Conservation (phyloP, 257 asterid genomes). For the Penstemon davidsonii region DNA sequence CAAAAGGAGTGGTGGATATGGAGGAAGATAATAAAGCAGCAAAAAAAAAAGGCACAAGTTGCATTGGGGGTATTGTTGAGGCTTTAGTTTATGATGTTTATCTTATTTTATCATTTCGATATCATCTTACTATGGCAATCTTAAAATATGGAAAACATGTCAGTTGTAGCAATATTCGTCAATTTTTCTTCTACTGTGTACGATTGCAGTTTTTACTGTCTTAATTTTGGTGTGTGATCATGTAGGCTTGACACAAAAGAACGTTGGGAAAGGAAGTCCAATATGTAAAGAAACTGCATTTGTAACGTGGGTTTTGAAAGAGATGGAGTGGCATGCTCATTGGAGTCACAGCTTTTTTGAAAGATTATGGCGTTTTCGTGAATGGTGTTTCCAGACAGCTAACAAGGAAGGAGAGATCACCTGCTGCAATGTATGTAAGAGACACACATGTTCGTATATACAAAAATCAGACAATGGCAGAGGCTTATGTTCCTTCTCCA, state of each 20-base stretch:
- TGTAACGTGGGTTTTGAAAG: background rate
- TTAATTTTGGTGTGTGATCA: constrained; percentile 16
- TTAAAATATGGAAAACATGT: background rate
- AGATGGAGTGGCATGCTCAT: background rate
- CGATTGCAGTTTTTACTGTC: constrained; percentile 2
- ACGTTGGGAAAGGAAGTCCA: constrained; percentile 84
- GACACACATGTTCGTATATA: background rate
- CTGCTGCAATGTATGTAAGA: constrained; percentile 5
- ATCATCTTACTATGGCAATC: background rate
- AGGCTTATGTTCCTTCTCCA: no score
- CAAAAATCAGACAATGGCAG: no score
- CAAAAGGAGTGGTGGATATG: constrained; percentile 24
- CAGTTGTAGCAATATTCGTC: background rate
- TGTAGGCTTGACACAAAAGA: constrained; percentile 66
- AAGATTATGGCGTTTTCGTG: background rate
- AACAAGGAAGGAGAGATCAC: background rate
- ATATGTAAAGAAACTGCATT: constrained; percentile 49
- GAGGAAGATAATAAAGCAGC: constrained; percentile 23
- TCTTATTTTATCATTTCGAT: background rate
- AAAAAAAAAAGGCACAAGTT: constrained; percentile 53
- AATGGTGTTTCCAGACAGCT: background rate
- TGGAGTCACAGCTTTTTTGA: background rate
- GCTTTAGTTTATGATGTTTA: constrained; percentile 9
- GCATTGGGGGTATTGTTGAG: constrained; percentile 66
- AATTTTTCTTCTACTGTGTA: background rate